Evolutionary conservation across 495 filamentous ascomycete genomes (phyloP), one percentile per base, ranked within the genome.

Genomic region (Pyronema domesticum): DNA sequence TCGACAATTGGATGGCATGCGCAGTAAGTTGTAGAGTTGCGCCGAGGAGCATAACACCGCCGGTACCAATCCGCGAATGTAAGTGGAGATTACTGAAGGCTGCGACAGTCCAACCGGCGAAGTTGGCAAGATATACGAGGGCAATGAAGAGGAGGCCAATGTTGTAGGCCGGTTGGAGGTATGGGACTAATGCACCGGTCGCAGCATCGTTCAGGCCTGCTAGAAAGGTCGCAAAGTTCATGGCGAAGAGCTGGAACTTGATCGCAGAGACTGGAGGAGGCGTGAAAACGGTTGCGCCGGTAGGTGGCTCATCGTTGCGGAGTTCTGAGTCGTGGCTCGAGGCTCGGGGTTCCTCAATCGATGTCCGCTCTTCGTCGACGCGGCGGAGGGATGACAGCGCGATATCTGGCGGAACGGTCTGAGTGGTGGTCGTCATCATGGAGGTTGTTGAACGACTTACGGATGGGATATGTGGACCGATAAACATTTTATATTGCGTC

Each of bases 131-230:
- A 71, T 63, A 63, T 51, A 63, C 55, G 15, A 63, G 13, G 7
- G 58, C 60, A 17, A 63, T 23, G 15, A 63, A 63, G 34, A 61
- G 34, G 23, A 60, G 59, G 19, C 60, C 60, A 42, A 63, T 53
- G 46, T 60, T 35, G 57, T 63, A 63, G 8, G 58, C 46, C 18
- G 58, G 55, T 11, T 60, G 54, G 56, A 91, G 80, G 58, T 83
- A 83, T 0, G 85, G 84, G 60, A 89, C 80, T 45, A 89, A 59
- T 8, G 83, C 81, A 58, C 84, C 85, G 1, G 81, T 75, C 0
- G 81, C 80, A 14, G 73, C 72, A 65, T 85, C 80, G 47, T 72
- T 78, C 50, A 85, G 59, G 0, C 80, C 80, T 51, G 71, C 73
- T 2, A 71, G 62, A 57, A 84, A 75, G 33, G 58, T 18, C 0